Evolutionary conservation across 23 red algal genomes (phyloP).

Genomic region (Chondrus crispus): DNA sequence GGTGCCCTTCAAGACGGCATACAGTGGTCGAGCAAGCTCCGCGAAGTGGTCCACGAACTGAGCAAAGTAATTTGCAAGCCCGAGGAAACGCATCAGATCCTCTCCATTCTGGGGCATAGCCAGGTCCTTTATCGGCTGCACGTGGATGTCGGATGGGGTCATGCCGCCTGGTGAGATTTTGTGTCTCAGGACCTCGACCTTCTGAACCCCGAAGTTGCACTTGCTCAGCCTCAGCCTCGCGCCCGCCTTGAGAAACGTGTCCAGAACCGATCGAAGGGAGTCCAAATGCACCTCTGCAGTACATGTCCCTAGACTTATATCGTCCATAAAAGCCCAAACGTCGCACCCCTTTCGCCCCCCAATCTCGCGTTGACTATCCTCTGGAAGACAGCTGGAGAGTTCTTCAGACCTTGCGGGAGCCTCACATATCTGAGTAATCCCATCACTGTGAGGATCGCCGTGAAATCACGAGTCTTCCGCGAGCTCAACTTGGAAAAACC

Average conservation of each 20-base stretch:
- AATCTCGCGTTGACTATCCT: neutral
- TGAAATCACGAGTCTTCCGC: neutral
- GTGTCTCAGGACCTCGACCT: slow-evolving; percentile 11
- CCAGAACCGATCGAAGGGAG: neutral
- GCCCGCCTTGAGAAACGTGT: neutral
- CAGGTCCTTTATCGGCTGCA: neutral
- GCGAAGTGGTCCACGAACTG: slow-evolving; percentile 8
- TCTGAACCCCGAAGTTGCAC: neutral
- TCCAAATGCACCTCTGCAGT: neutral
- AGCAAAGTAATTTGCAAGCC: slow-evolving; percentile 17
- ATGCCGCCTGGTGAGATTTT: neutral
- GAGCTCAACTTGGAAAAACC: slow-evolving; percentile 28
- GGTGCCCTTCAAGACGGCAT: slow-evolving; percentile 23
- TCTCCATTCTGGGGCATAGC: neutral
- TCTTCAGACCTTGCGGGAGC: neutral
- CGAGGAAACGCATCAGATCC: neutral
- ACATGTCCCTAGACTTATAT: neutral
- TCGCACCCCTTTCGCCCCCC: neutral
- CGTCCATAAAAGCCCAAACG: neutral
- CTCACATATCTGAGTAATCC: slow-evolving; percentile 22
- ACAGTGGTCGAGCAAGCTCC: neutral
- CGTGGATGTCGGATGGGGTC: neutral
- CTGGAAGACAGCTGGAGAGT: slow-evolving; percentile 5
- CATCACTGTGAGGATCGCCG: slow-evolving; percentile 10
- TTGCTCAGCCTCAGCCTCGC: neutral